Base-by-base conservation (phyloP, 768 basidiomycete genomes). In the Boletus reticuloceps region DNA sequence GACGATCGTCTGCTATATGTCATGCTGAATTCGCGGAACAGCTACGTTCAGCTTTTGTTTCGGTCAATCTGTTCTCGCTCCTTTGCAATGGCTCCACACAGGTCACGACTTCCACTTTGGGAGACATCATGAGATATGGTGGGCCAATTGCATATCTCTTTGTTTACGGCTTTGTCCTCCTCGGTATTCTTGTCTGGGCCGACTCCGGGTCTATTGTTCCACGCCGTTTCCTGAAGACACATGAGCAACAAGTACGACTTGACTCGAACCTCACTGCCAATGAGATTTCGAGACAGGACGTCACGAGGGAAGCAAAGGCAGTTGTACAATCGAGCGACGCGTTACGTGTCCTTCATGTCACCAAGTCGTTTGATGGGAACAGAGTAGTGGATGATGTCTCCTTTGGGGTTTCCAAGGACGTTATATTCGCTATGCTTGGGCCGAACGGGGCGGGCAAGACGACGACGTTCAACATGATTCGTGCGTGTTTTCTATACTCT, bases 371-470 rank as follows among this genome's bases (percentile, higher is more conserved):
- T 55, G 72, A 72, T 10, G 67, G 69, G 14, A 78, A 80, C 40
- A 77, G 73, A 27, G 89, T 87, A 0, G 88, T 92, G 0, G 84
- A 91, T 61, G 79, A 88, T 60, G 85, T 91, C 38, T 85, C 81
- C 58, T 81, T 91, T 60, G 84, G 83, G 0, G 84, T 90, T 27
- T 70, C 81, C 1, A 72, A 70, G 39, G 79, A 88, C 44, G 85
- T 83, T 46, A 74, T 88, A 17, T 88, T 90, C 59, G 88, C 85
- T 5, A 69, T 91, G 57, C 75, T 92, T 16, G 90, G 90, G 2
- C 90, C 90, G 1, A 92, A 91, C 59, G 90, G 90, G 8, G 90
- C 89, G 9, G 89, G 90, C 0, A 91, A 91, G 70, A 91, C 88
- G 12, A 90, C 90, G 0, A 86, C 84, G 0, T 89, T 91, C 69